These are phyloP conservation scores for Teratosphaeriaceae sp. DNA, from an alignment of 2,329 filamentous ascomycete species.

Conservation along the genomic window DNA sequence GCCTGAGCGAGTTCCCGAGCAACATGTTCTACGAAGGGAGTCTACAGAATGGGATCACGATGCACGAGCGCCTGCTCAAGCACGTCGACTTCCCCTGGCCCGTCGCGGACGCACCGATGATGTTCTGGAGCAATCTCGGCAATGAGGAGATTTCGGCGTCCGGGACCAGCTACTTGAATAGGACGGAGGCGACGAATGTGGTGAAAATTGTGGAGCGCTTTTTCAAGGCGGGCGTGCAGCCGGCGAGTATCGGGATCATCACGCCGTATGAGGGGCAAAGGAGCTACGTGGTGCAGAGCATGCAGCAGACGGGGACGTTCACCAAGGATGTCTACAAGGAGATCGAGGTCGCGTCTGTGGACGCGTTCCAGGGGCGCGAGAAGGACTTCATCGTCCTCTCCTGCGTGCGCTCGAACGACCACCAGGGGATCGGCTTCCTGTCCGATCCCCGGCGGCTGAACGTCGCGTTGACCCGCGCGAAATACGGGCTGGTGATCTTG, in stretches of 20 bases:
- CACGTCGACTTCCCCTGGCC: slow-evolving; percentile 99
- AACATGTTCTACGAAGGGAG: slow-evolving; percentile 99
- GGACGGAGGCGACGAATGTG: slow-evolving; percentile 93
- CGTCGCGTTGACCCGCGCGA: slow-evolving; percentile 91
- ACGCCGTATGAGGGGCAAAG: slow-evolving; percentile 98
- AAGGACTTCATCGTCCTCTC: slow-evolving; percentile 99
- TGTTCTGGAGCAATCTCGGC: slow-evolving; percentile 99
- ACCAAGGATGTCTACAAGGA: slow-evolving; percentile 99
- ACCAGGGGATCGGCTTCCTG: slow-evolving; percentile 97
- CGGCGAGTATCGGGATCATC: slow-evolving; percentile 90
- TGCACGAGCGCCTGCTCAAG: slow-evolving; percentile 76
- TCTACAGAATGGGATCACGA: slow-evolving; percentile 91
- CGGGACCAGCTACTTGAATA: slow-evolving; percentile 95
- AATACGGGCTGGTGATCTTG: slow-evolving; percentile 92
- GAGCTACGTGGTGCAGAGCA: slow-evolving; percentile 97
- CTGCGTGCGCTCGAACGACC: slow-evolving; percentile 96
- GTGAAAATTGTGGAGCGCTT: slow-evolving; percentile 98
- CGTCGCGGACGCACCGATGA: slow-evolving; percentile 88
- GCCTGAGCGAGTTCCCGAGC: slow-evolving; percentile 91
- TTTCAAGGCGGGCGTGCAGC: slow-evolving; percentile 97
- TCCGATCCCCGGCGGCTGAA: slow-evolving; percentile 96
- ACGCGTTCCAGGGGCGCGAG: slow-evolving; percentile 97
- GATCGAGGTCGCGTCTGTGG: slow-evolving; percentile 95
- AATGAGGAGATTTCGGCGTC: slow-evolving; percentile 98
- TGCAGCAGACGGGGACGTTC: slow-evolving; percentile 95